Evolutionary conservation across 257 asterid genomes (phyloP).

Genomic region (Ilex asprella): DNA sequence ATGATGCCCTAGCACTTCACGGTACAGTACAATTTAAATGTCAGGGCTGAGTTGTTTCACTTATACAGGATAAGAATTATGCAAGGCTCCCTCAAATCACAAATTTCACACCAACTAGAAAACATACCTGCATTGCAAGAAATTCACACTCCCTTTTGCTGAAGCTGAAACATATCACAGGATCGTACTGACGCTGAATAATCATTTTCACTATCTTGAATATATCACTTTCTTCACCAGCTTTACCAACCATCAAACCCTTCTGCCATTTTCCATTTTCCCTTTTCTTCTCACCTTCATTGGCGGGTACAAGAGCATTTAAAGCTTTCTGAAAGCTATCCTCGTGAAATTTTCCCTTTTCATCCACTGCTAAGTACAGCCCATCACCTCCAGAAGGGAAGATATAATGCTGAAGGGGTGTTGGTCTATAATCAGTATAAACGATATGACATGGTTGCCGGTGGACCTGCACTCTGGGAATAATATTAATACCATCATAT

Average conservation of each 20-base stretch:
- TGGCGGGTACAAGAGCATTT: conserved; percentile 69
- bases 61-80: neutral
- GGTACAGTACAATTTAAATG: too few species aligned
- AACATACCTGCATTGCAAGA: conserved; percentile 93
- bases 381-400: conserved; percentile 97
- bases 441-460: conserved; percentile 98
- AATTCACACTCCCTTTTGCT: conserved; percentile 98
- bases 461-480: conserved; percentile 65
- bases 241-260: conserved; percentile 66
- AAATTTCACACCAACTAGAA: neutral
- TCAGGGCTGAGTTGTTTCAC: too few species aligned
- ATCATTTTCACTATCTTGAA: conserved; percentile 98
- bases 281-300: conserved; percentile 50
- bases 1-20: too few species aligned
- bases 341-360: conserved; percentile 90
- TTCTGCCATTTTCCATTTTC: conserved; percentile 73
- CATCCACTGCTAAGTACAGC: conserved; percentile 87
- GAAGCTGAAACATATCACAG: conserved; percentile 98
- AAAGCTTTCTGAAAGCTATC: conserved; percentile 83
- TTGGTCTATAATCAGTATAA: conserved; percentile 93
- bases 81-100: neutral
- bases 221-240: conserved; percentile 87
- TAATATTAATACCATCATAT: conserved; percentile 16
- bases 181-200: conserved; percentile 88
- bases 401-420: conserved; percentile 94